Evolutionary conservation across 2,329 filamentous ascomycete species (phyloP).

Genomic region (Helotiales sp.): DNA sequence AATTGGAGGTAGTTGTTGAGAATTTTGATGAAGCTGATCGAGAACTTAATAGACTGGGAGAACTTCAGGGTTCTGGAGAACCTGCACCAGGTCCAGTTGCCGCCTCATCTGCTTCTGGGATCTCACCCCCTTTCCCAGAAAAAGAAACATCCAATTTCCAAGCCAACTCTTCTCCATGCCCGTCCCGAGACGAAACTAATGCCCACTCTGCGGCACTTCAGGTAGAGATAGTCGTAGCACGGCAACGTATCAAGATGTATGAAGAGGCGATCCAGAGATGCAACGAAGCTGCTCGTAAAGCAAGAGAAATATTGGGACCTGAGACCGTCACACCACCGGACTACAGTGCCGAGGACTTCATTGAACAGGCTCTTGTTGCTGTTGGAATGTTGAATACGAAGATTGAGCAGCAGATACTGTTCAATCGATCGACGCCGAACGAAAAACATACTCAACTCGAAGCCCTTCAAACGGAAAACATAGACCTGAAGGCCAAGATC

Average conservation of each 20-base stretch:
- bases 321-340: neutral
- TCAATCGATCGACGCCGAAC: neutral
- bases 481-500: neutral
- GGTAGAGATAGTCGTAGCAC: neutral
- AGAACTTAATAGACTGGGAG: neutral
- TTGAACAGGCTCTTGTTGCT: neutral
- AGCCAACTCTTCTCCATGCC: no score
- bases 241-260: neutral
- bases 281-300: neutral
- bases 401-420: neutral
- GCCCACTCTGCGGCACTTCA: neutral
- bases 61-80: no score
- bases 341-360: neutral
- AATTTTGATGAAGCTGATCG: neutral
- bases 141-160: no score
- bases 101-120: no score
- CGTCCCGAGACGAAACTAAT: neutral
- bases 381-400: neutral
- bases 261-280: neutral
- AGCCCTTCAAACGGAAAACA: neutral
- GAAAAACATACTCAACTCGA: neutral
- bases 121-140: neutral
- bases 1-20: neutral
- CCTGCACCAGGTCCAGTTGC: neutral
- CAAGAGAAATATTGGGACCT: neutral